A percentile compares a stretch with the other conserved stretches of the same genome.
These are phyloP conservation scores for Paramecium sexaurelia DNA, from an alignment of 73 alveolate species.

Conservation along the genomic window DNA sequence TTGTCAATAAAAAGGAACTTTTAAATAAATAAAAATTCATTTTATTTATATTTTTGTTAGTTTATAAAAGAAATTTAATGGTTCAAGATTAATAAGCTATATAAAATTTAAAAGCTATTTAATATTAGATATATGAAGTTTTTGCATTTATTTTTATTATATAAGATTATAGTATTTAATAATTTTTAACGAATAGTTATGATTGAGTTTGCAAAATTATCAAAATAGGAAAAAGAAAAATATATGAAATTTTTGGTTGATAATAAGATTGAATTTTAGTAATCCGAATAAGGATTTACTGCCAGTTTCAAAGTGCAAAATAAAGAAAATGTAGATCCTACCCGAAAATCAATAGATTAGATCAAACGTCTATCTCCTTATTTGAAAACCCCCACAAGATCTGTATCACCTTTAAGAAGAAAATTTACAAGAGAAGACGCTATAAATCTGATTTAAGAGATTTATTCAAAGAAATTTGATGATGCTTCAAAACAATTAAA, in stretches of 20 bases:
- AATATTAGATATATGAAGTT: not conserved
- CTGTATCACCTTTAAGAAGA: slow-evolving; percentile 19
- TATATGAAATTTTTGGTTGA: slow-evolving; percentile 28
- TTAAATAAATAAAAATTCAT: not conserved
- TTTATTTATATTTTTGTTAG: too few species aligned
- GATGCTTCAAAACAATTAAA: slow-evolving; percentile 2
- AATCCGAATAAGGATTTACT: not conserved
- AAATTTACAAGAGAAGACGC: not conserved
- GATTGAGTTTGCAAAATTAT: slow-evolving; percentile 41
- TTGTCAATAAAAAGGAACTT: not conserved
- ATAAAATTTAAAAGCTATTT: too few species aligned
- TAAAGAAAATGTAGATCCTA: slow-evolving; percentile 47
- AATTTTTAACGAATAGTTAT: slow-evolving; percentile 45
- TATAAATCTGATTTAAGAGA: slow-evolving; percentile 3
- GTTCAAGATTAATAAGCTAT: too few species aligned
- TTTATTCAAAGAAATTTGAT: slow-evolving; percentile 19
- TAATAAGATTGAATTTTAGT: slow-evolving; percentile 12
- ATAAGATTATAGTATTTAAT: not conserved
- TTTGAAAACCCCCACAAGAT: not conserved
- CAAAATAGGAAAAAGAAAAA: slow-evolving; percentile 28
- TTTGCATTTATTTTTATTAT: not conserved
- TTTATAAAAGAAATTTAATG: too few species aligned
- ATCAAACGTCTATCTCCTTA: not conserved
- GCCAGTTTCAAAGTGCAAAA: slow-evolving; percentile 20
- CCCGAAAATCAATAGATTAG: not conserved